Evolutionary conservation across 257 asterid genomes (phyloP).

Genomic region (Cruciata laevipes): DNA sequence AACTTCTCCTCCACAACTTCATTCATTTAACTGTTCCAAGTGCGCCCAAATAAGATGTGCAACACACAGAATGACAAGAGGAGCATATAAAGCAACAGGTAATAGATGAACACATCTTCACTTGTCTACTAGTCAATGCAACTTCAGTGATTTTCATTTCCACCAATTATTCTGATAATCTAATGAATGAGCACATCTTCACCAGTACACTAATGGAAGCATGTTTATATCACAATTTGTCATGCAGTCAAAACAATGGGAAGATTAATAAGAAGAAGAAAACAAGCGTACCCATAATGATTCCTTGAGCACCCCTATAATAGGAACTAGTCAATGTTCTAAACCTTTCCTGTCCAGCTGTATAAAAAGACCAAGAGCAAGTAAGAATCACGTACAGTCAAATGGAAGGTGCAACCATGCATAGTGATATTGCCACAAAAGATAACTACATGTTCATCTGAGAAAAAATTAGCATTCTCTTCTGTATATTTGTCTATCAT

Average conservation of each 20-base stretch:
- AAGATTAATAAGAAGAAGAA: background rate
- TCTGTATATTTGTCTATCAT: background rate
- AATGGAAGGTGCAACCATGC: background rate
- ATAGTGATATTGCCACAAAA: background rate
- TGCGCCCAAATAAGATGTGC: background rate
- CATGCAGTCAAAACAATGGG: background rate
- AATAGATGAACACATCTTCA: too few relatives aligned
- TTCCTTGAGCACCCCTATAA: slow-evolving; percentile 73
- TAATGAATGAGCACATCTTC: background rate
- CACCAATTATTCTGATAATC: background rate
- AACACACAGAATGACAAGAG: background rate
- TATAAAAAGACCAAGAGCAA: slow-evolving; percentile 12
- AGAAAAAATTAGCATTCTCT: background rate
- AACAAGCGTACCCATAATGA: slow-evolving; percentile 47
- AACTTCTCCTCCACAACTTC: background rate
- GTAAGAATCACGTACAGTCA: background rate
- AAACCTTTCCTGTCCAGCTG: slow-evolving; percentile 75
- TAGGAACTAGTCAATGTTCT: slow-evolving; percentile 69
- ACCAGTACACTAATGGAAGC: background rate
- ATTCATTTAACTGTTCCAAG: background rate
- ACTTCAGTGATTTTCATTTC: background rate
- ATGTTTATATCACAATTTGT: background rate
- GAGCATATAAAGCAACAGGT: background rate
- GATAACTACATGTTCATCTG: background rate
- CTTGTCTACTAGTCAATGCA: background rate